Percentiles rank a stretch among this genome's conserved stretches.
Evolutionary conservation across 2,329 filamentous ascomycete genomes (phyloP).

Genomic region (Davidsoniella eucalypti): DNA sequence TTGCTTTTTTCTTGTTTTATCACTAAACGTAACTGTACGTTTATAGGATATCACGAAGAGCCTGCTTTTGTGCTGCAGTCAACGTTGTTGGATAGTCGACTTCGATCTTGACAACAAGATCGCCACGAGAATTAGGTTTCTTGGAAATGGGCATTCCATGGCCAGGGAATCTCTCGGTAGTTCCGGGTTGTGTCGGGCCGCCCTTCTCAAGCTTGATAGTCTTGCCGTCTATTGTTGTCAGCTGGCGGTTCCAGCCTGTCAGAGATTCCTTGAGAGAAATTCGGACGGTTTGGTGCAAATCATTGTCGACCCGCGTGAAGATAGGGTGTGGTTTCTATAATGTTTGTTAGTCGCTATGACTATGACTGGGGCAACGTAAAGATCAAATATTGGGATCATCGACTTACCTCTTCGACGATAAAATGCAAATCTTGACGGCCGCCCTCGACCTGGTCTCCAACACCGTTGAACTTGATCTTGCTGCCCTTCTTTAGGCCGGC

Average conservation of each 20-base stretch:
- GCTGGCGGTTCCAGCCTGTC: constrained; percentile 83
- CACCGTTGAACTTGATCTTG: constrained; percentile 95
- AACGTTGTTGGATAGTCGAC: constrained; percentile 78
- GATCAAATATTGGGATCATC: neutral
- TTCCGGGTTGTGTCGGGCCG: constrained; percentile 74
- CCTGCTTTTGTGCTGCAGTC: constrained; percentile 61
- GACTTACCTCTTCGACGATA: constrained; percentile 74
- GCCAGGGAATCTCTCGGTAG: constrained; percentile 63
- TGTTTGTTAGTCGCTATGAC: constrained; percentile 24
- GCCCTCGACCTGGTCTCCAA: constrained; percentile 95
- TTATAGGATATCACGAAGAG: constrained; percentile 63
- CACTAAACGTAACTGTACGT: neutral
- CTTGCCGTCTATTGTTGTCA: constrained; percentile 84
- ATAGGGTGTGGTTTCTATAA: constrained; percentile 71
- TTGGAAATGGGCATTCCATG: constrained; percentile 94
- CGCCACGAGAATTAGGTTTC: constrained; percentile 67
- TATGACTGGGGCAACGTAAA: neutral
- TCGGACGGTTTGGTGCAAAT: constrained; percentile 62
- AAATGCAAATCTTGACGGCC: constrained; percentile 93
- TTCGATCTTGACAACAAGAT: constrained; percentile 78
- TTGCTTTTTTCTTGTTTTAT: neutral
- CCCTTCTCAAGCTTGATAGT: constrained; percentile 63
- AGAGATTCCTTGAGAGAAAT: constrained; percentile 84
- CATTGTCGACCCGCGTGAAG: constrained; percentile 76
- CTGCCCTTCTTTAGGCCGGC: constrained; percentile 88